phyloP scores from a whole-genome alignment of 495 filamentous ascomycete species.

The Cladorrhinum samala region DNA sequence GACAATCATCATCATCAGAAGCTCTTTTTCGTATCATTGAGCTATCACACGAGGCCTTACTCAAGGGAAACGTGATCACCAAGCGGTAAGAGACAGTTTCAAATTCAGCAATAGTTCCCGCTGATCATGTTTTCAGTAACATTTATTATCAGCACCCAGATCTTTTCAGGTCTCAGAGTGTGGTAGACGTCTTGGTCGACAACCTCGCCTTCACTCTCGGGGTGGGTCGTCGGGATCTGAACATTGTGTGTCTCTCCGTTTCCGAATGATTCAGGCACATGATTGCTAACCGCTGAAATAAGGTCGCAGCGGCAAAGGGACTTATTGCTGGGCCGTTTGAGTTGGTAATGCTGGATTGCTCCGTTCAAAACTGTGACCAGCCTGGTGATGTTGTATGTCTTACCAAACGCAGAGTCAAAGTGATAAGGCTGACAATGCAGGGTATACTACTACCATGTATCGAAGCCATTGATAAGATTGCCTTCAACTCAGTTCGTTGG shows the following conservation, averaged over 20 bases:
- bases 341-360: constrained; percentile 19
- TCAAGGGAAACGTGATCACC: constrained; percentile 57
- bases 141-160: constrained; percentile 85
- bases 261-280: not conserved
- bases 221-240: constrained; percentile 54
- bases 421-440: constrained; percentile 30
- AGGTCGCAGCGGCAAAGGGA: constrained; percentile 56
- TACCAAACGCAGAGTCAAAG: not conserved
- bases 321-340: constrained; percentile 30
- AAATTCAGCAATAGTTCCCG: not conserved
- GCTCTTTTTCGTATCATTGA: constrained; percentile 61
- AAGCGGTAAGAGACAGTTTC: constrained; percentile 54
- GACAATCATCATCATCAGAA: constrained; percentile 14
- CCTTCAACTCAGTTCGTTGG: constrained; percentile 56
- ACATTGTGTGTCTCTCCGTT: constrained; percentile 47
- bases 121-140: constrained; percentile 49
- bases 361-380: constrained; percentile 24
- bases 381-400: constrained; percentile 23
- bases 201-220: constrained; percentile 75
- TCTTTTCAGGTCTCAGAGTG: constrained; percentile 67
- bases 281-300: not conserved
- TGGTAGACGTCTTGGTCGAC: constrained; percentile 75
- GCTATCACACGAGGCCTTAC: constrained; percentile 62
- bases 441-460: constrained; percentile 62
- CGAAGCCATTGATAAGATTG: constrained; percentile 46